Percentiles rank a stretch among this genome's conserved stretches.
These are phyloP conservation scores for Chondrus crispus DNA, from an alignment of 23 red algal genomes.

Conservation along the genomic window DNA sequence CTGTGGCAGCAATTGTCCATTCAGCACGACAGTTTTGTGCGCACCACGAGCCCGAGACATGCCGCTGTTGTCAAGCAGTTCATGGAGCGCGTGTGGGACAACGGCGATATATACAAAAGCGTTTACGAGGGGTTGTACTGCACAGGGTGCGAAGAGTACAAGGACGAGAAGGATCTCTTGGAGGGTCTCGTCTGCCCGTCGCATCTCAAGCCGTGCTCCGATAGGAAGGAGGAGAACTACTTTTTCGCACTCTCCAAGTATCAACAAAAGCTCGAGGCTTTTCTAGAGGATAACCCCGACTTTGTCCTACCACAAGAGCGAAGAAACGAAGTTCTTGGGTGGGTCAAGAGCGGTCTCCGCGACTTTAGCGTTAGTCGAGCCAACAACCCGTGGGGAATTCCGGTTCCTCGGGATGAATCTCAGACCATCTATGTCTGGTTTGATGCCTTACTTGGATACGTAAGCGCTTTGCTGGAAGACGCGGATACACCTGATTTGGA, in stretches of 20 bases:
- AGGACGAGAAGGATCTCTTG: constrained; percentile 78
- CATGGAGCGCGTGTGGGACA: constrained; percentile 76
- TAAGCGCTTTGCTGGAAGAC: constrained; percentile 65
- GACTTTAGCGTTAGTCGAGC: constrained; percentile 97
- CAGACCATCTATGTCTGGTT: constrained; percentile 99
- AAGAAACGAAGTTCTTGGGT: constrained; percentile 93
- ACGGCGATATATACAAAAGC: constrained; percentile 95
- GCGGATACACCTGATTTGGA: constrained; percentile 53
- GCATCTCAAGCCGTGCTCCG: constrained; percentile 62
- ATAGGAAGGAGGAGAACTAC: constrained; percentile 91
- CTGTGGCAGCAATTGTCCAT: constrained; percentile 73
- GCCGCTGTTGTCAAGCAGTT: constrained; percentile 65
- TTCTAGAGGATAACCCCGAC: constrained; percentile 59
- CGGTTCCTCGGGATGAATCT: constrained; percentile 71
- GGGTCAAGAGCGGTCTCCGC: constrained; percentile 84
- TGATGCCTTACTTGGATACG: constrained; percentile 94
- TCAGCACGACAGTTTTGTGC: constrained; percentile 74
- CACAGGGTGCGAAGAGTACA: constrained; percentile 98
- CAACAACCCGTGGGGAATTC: constrained; percentile 96
- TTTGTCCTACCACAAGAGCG: constrained; percentile 84
- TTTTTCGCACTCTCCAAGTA: constrained; percentile 95
- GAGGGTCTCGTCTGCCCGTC: constrained; percentile 75
- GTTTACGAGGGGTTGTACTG: constrained; percentile 94
- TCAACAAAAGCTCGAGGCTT: constrained; percentile 64
- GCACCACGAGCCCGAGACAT: constrained; percentile 75